These are phyloP conservation scores for Termitomyces heimii DNA, from an alignment of 768 basidiomycete species.

Conservation along the genomic window DNA sequence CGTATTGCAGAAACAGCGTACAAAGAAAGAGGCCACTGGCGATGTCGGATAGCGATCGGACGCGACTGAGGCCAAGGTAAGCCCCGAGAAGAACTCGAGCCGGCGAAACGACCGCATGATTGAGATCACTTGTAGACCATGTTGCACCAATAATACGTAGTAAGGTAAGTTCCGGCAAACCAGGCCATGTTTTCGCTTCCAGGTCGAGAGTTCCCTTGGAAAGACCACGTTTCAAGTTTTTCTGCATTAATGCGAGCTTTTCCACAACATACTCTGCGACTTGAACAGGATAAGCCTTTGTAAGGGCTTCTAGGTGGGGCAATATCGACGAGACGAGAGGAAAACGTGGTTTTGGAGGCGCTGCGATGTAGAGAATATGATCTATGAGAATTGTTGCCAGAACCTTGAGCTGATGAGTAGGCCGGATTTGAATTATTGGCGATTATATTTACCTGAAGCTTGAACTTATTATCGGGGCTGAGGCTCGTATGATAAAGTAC, in stretches of 20 bases:
- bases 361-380: constrained; percentile 73
- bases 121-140: constrained; percentile 95
- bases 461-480: constrained; percentile 86
- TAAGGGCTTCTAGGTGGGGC: constrained; percentile 75
- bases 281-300: constrained; percentile 74
- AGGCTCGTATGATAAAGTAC: constrained; percentile 89
- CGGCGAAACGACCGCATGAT: constrained; percentile 84
- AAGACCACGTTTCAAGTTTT: constrained; percentile 84
- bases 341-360: constrained; percentile 56
- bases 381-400: constrained; percentile 80
- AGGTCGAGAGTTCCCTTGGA: constrained; percentile 55
- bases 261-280: constrained; percentile 73
- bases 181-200: constrained; percentile 84
- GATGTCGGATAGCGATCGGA: constrained; percentile 71
- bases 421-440: not conserved
- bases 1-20: constrained; percentile 81
- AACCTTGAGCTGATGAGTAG: constrained; percentile 34
- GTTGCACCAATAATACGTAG: constrained; percentile 73
- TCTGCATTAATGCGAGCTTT: constrained; percentile 88
- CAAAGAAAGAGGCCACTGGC: constrained; percentile 86
- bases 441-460: constrained; percentile 64
- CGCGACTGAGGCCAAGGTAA: constrained; percentile 80
- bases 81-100: constrained; percentile 85
- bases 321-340: constrained; percentile 57
- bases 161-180: constrained; percentile 72